Evolutionary conservation across 768 basidiomycete species (phyloP).

Genomic region (Suillus tomentosus): DNA sequence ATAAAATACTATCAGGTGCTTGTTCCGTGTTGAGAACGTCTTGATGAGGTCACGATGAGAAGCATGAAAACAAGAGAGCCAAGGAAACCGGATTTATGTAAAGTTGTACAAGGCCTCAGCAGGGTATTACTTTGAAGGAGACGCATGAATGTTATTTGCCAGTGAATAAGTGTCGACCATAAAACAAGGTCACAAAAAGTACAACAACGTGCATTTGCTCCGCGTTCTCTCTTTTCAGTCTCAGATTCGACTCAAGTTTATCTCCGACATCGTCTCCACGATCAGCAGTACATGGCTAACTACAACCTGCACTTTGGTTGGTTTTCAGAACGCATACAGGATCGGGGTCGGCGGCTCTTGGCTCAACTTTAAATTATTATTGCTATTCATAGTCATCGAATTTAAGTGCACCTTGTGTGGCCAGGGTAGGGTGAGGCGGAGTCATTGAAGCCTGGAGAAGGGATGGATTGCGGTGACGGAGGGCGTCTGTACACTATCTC

Average conservation of each 20-base stretch:
- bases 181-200: slow-evolving; percentile 3
- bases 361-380: too few species aligned
- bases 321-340: too few species aligned
- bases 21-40: background rate
- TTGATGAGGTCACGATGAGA: background rate
- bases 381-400: too few species aligned
- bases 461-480: slow-evolving; percentile 1
- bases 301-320: too few species aligned
- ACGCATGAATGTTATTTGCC: background rate
- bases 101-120: background rate
- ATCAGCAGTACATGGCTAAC: too few species aligned
- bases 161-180: background rate
- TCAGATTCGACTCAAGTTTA: too few species aligned
- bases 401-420: too few species aligned
- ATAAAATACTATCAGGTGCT: background rate
- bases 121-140: background rate
- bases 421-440: slow-evolving; percentile 6
- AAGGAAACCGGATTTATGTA: slow-evolving; percentile 3
- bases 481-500: background rate
- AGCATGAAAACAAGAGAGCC: background rate
- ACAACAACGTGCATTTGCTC: background rate
- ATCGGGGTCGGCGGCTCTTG: too few species aligned
- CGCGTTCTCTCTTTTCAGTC: too few species aligned
- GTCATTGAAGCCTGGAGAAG: slow-evolving; percentile 24
- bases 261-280: too few species aligned